Base-by-base conservation (phyloP, 2,329 filamentous ascomycete genomes). In the Hortaea werneckii region DNA sequence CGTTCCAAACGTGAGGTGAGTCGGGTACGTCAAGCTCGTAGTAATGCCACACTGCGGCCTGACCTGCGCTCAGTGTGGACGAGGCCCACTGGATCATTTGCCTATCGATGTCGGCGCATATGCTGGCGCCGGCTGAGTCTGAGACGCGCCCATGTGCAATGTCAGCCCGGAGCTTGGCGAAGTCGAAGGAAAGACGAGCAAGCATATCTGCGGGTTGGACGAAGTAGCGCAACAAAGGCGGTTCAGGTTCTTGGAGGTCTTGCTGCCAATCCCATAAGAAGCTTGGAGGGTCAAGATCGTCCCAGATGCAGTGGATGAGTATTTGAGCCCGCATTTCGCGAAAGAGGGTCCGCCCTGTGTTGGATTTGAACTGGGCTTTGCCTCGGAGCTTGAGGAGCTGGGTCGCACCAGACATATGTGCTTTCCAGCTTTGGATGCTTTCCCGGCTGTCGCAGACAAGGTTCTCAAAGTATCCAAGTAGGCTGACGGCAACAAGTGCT, bases 391-490 rank as follows among this genome's bases (percentile, higher is more conserved):
- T 58, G 20, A 66, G 52, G 7, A 67, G 52, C 30, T 64, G 58
- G 26, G 62, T 56, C 9, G 63, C 60, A 27, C 64, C 65, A 28
- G 54, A 56, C 35, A 65, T 62, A 46, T 67, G 65, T 29, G 63
- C 64, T 56, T 65, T 66, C 65, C 63, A 67, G 5, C 62, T 62
- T 26, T 60, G 47, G 38, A 63, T 58, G 12, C 57, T 60, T 34
- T 58, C 52, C 29, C 50, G 44, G 26, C 53, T 54, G 41, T 62
- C 58, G 49, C 60, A 62, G 8, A 54, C 55, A n/a, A 63, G 49
- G 32, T 59, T 62, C 52, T 67, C 65, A 47, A 61, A 67, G 27
- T 65, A 60, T 38, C 65, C 61, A 6, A 67, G 56, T 47, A 67
- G 55, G 11, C 59, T 49, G 3, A 66, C 59, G 13, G 63, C 59